phyloP scores from a whole-genome alignment of 2,329 filamentous ascomycete species.

The Sporothrix inflata region DNA sequence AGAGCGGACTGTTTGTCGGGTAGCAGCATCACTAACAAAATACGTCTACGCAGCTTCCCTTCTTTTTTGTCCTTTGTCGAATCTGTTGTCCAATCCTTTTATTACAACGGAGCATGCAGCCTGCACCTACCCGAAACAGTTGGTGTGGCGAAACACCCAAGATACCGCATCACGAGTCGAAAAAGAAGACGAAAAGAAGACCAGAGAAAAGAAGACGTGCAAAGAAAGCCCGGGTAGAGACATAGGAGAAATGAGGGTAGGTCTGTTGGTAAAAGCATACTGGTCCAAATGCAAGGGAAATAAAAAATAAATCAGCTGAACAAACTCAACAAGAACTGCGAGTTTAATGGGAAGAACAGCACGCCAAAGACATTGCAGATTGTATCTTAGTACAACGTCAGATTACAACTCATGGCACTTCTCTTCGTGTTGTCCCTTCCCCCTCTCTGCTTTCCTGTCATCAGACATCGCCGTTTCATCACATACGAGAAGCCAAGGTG shows the following conservation, averaged over 20 bases:
- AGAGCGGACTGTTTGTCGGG: neutral
- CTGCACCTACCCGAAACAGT: slow-evolving; percentile 12
- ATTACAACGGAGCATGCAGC: slow-evolving; percentile 6
- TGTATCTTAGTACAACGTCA: neutral
- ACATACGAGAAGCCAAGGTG: no score
- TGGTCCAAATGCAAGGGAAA: no score
- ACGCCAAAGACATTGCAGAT: neutral
- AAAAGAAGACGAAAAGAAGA: neutral
- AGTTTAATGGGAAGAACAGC: no score
- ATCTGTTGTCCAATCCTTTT: neutral
- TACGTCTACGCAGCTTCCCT: neutral
- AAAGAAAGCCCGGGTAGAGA: neutral
- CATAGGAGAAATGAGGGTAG: neutral
- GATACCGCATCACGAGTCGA: neutral
- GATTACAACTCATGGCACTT: neutral
- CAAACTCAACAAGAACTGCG: no score
- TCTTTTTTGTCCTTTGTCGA: neutral
- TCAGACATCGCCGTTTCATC: neutral
- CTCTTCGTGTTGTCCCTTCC: no score
- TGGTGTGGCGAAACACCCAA: neutral
- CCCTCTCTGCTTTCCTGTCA: no score
- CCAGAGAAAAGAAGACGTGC: neutral
- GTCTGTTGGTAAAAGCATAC: neutral
- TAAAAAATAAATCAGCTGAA: no score
- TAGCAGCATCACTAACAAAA: slow-evolving; percentile 1